Conservation (phyloP, 1,284 basidiomycete genomes). For the Ustanciosporium gigantosporum region DNA sequence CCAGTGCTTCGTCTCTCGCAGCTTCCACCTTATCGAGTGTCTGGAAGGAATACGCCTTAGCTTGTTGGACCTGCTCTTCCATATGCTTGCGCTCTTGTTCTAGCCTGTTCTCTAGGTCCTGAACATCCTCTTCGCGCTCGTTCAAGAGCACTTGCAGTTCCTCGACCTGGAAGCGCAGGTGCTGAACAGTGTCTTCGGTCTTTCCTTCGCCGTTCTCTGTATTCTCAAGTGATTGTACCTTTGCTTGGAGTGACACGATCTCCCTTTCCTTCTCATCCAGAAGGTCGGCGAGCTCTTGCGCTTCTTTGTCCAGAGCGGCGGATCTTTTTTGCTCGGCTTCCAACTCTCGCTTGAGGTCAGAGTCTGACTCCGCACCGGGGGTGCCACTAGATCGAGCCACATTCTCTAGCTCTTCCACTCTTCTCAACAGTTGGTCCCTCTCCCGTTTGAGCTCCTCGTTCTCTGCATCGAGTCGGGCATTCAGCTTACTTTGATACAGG, state of each 20-base stretch:
- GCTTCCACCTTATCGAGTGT: conserved; percentile 35
- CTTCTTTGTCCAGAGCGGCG: conserved; percentile 36
- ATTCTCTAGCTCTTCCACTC: conserved; percentile 15
- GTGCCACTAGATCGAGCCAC: background rate
- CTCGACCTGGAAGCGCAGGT: conserved; percentile 14
- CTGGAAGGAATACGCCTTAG: conserved; percentile 36
- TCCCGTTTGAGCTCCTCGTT: conserved; percentile 39
- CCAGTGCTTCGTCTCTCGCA: conserved; percentile 28
- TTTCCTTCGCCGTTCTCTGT: background rate
- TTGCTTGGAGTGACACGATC: conserved; percentile 6
- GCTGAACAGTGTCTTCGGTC: conserved; percentile 2
- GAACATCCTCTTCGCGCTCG: conserved; percentile 28
- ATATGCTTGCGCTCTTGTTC: conserved; percentile 28
- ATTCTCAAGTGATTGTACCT: background rate
- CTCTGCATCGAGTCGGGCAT: conserved; percentile 35
- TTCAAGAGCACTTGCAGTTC: conserved; percentile 28
- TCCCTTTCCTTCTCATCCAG: conserved; percentile 34
- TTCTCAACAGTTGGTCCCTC: conserved; percentile 19
- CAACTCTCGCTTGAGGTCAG: conserved; percentile 6
- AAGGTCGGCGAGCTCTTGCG: conserved; percentile 35
- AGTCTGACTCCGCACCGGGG: background rate
- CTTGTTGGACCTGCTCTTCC: conserved; percentile 40
- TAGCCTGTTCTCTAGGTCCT: conserved; percentile 22
- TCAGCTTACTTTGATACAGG: conserved; percentile 40
- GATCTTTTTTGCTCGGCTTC: conserved; percentile 17